Percentiles rank a stretch among this genome's conserved stretches.
Evolutionary conservation across 1,284 basidiomycete genomes (phyloP).

Genomic region (Ganoderma multipileum): DNA sequence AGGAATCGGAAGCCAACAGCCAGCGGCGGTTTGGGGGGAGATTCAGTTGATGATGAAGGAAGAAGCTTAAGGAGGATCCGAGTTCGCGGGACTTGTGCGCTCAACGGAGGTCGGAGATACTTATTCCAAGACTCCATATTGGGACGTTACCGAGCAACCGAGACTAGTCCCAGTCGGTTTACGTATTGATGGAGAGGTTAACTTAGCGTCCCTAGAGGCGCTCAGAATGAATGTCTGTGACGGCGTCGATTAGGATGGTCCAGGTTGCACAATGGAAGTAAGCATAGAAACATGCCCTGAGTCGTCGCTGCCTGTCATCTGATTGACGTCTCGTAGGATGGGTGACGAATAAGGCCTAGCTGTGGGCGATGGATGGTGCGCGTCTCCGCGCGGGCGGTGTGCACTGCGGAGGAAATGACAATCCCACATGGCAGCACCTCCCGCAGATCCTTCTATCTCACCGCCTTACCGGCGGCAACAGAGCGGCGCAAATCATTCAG

Average conservation of each 20-base stretch:
- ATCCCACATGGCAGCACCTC: conserved; percentile 7
- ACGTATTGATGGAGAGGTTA: conserved; percentile 5
- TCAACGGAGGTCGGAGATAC: conserved; percentile 7
- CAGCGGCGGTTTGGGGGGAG: neutral
- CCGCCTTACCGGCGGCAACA: neutral
- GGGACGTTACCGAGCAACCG: conserved; percentile 4
- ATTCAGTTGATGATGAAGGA: neutral
- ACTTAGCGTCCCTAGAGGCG: neutral
- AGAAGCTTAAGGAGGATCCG: neutral
- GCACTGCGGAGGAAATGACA: neutral
- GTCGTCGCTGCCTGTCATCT: neutral
- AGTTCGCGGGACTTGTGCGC: neutral
- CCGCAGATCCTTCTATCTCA: neutral
- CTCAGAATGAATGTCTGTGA: neutral
- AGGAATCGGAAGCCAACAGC: neutral
- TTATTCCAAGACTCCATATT: neutral
- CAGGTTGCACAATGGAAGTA: neutral
- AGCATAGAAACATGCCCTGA: neutral
- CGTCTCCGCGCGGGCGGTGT: neutral
- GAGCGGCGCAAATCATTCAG: neutral
- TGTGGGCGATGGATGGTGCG: neutral
- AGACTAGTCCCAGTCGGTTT: neutral
- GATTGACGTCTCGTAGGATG: conserved; percentile 8
- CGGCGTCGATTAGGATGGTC: neutral
- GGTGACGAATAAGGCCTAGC: neutral